Conservation (phyloP, 192 early-diverging fungal species). For the Coemansia sp. region DNA sequence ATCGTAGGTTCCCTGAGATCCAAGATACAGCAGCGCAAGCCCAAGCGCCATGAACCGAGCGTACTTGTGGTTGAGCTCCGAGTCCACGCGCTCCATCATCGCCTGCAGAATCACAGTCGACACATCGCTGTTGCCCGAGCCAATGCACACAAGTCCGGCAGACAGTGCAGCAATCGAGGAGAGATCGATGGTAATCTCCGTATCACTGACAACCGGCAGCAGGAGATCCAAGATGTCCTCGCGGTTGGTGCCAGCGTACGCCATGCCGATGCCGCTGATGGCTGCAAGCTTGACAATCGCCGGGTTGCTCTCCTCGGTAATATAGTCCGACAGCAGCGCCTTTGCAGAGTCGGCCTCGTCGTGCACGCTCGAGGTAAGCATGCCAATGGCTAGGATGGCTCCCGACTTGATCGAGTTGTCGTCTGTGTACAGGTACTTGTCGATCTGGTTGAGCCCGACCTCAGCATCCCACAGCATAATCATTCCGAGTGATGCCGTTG, state of each 20-base stretch:
- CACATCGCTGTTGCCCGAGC: constrained; percentile 86
- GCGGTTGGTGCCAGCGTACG: constrained; percentile 87
- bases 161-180: constrained; percentile 87
- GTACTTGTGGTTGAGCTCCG: constrained; percentile 81
- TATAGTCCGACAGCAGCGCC: constrained; percentile 82
- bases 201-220: constrained; percentile 78
- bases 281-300: constrained; percentile 71
- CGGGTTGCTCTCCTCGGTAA: constrained; percentile 61
- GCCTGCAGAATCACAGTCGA: constrained; percentile 88
- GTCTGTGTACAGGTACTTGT: constrained; percentile 85
- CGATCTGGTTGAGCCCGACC: constrained; percentile 84
- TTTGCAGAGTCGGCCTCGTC: constrained; percentile 90
- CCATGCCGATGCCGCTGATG: constrained; percentile 89
- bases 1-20: constrained; percentile 88
- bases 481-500: constrained; percentile 90
- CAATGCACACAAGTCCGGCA: constrained; percentile 90
- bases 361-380: constrained; percentile 86
- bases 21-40: constrained; percentile 84
- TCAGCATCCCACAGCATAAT: constrained; percentile 96
- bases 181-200: constrained; percentile 79
- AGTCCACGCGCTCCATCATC: constrained; percentile 92
- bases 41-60: constrained; percentile 94
- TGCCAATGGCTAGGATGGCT: constrained; percentile 89
- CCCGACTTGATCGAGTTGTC: constrained; percentile 91
- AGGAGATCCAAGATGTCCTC: constrained; percentile 84